Percentiles rank a stretch among this genome's conserved stretches.
phyloP scores from a whole-genome alignment of 805 yeast species.

The Saturnispora hagleri region DNA sequence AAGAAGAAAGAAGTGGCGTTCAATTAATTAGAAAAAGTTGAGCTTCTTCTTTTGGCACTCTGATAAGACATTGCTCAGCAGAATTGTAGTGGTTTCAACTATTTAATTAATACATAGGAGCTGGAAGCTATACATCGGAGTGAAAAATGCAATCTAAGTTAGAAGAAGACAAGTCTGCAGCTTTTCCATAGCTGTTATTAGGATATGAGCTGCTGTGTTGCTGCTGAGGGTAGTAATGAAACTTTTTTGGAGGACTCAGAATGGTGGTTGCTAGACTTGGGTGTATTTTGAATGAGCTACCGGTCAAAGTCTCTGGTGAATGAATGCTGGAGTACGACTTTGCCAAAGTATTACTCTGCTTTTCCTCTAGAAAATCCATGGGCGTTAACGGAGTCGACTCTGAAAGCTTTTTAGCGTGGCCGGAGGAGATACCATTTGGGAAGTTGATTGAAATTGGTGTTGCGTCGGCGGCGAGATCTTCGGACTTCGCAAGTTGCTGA shows the following conservation, averaged over 20 bases:
- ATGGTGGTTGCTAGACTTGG: neutral
- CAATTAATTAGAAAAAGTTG: neutral
- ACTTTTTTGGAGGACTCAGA: neutral
- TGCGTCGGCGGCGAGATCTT: neutral
- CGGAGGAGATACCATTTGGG: conserved; percentile 13
- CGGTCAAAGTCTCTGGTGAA: neutral
- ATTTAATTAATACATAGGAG: neutral
- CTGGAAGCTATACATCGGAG: neutral
- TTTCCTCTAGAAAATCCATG: conserved; percentile 26
- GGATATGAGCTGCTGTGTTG: neutral
- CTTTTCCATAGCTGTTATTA: conserved; percentile 10
- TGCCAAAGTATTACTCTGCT: neutral
- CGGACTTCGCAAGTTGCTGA: neutral
- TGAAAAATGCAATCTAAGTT: neutral
- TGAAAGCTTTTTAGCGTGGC: conserved; percentile 24
- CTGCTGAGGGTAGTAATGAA: neutral
- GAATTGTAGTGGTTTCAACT: neutral
- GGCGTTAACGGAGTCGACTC: conserved; percentile 30
- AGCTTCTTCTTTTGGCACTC: neutral
- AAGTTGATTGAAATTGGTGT: neutral
- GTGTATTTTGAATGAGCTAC: neutral
- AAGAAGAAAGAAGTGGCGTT: conserved; percentile 1
- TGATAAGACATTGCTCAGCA: conserved; percentile 2
- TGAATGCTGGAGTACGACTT: neutral
- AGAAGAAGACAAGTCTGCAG: neutral